Conservation (phyloP, 2,329 filamentous ascomycete species). For the Cercospora brassicicola region DNA sequence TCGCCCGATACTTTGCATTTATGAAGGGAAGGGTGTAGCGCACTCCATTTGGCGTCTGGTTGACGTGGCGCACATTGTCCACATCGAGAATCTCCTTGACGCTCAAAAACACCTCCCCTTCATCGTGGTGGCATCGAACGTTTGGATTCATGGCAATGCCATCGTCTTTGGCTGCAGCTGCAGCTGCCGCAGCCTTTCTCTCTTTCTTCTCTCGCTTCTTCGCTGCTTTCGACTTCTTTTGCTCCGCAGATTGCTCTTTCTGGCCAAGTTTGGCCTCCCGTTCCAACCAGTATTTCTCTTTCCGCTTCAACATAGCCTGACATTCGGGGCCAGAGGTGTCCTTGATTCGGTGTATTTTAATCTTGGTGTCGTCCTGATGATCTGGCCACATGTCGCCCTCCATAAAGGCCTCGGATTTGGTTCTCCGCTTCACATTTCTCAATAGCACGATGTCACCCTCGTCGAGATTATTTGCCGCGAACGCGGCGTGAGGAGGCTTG, state of each 20-base stretch:
- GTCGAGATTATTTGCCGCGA: slow-evolving; percentile 57
- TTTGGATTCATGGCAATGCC: slow-evolving; percentile 30
- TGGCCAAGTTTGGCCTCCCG: slow-evolving; percentile 32
- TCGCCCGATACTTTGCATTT: slow-evolving; percentile 68
- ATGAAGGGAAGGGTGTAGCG: slow-evolving; percentile 34
- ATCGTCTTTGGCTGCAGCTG: background rate
- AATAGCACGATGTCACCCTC: slow-evolving; percentile 65
- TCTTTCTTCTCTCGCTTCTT: slow-evolving; percentile 41
- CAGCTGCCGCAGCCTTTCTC: slow-evolving; percentile 39
- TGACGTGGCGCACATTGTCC: slow-evolving; percentile 47
- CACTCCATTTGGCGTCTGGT: slow-evolving; percentile 39
- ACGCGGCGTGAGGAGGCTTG: slow-evolving; percentile 66
- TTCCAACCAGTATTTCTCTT: slow-evolving; percentile 58
- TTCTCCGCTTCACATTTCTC: slow-evolving; percentile 70
- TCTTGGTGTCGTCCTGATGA: slow-evolving; percentile 48
- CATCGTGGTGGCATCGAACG: slow-evolving; percentile 46
- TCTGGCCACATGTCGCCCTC: slow-evolving; percentile 74
- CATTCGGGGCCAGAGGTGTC: slow-evolving; percentile 42
- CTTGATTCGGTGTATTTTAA: slow-evolving; percentile 60
- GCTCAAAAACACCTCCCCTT: slow-evolving; percentile 40
- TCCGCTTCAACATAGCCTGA: slow-evolving; percentile 62
- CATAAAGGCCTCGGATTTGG: slow-evolving; percentile 48
- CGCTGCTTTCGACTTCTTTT: slow-evolving; percentile 35
- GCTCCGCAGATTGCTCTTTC: slow-evolving; percentile 16
- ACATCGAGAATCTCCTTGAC: slow-evolving; percentile 54